Conservation (phyloP, 768 basidiomycete species). For the Trametes punicea region DNA sequence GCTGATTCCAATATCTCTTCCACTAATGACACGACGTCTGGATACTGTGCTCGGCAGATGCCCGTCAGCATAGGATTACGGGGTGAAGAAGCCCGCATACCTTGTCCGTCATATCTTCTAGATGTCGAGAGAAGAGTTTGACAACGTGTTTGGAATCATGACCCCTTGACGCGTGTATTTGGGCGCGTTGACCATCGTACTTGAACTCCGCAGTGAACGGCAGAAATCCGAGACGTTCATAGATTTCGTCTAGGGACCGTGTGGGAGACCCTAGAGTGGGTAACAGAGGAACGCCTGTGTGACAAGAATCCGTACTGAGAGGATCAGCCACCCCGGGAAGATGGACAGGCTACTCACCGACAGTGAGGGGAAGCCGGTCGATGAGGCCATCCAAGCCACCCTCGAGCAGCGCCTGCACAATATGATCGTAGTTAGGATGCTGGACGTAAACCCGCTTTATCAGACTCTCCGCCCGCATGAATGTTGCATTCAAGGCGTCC, state of each 20-base stretch:
- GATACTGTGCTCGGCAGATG: constrained; percentile 54
- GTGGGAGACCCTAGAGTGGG: constrained; percentile 87
- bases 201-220: constrained; percentile 88
- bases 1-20: constrained; percentile 44
- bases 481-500: constrained; percentile 40
- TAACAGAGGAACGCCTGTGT: constrained; percentile 71
- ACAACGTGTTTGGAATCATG: constrained; percentile 37
- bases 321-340: neutral
- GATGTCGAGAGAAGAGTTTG: constrained; percentile 81
- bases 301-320: constrained; percentile 7
- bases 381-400: constrained; percentile 58
- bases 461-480: constrained; percentile 56
- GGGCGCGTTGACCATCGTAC: constrained; percentile 85
- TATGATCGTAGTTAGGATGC: constrained; percentile 75
- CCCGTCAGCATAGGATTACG: constrained; percentile 11
- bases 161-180: constrained; percentile 57
- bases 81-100: constrained; percentile 32
- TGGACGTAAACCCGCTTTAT: constrained; percentile 72
- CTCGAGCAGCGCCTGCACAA: constrained; percentile 57
- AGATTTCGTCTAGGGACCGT: constrained; percentile 82
- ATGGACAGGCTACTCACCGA: constrained; percentile 45
- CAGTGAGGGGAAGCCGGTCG: constrained; percentile 58
- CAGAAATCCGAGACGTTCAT: constrained; percentile 57
- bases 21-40: constrained; percentile 68
- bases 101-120: constrained; percentile 92